A percentile compares a stretch with the other conserved stretches of the same genome.
These are phyloP conservation scores for Brettanomyces naardenensis DNA, from an alignment of 805 yeast species.

Conservation along the genomic window DNA sequence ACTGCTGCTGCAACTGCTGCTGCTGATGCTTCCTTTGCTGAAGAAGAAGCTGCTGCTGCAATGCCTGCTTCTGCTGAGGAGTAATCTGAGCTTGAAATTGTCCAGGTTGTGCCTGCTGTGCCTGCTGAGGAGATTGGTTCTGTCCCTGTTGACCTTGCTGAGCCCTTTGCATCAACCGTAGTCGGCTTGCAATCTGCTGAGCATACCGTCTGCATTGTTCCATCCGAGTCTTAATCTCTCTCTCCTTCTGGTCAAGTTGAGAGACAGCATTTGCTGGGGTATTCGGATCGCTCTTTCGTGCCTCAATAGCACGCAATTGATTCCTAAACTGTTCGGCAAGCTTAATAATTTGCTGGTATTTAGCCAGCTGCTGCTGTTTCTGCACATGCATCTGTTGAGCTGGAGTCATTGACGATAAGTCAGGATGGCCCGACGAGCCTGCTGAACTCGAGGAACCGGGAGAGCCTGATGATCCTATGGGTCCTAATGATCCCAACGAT, in stretches of 20 bases:
- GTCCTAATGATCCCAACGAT: too few species aligned
- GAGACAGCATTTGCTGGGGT: constrained; percentile 37
- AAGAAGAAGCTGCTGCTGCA: constrained; percentile 4
- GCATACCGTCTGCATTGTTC: constrained; percentile 36
- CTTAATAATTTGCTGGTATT: constrained; percentile 35
- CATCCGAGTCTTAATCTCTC: constrained; percentile 36
- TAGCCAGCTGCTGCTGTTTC: constrained; percentile 25
- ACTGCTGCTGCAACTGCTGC: constrained; percentile 13
- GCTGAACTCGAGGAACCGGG: not conserved
- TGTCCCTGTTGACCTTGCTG: constrained; percentile 9
- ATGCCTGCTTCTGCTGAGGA: constrained; percentile 8
- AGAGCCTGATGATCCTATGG: not conserved
- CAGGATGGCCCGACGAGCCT: constrained; percentile 4
- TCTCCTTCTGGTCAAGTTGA: constrained; percentile 40
- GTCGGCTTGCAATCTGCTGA: constrained; percentile 36
- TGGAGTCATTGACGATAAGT: constrained; percentile 9
- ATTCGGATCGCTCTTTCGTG: constrained; percentile 35
- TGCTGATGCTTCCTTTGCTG: constrained; percentile 5
- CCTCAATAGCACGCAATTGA: constrained; percentile 42
- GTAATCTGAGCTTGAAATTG: constrained; percentile 7
- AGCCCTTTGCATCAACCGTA: constrained; percentile 22
- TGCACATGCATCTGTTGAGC: constrained; percentile 19
- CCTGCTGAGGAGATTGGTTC: constrained; percentile 1
- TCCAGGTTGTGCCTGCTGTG: constrained; percentile 4
- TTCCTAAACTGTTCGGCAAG: constrained; percentile 41